phyloP scores from a whole-genome alignment of 1,284 basidiomycete genomes.

The Leccinum griseonigrum region DNA sequence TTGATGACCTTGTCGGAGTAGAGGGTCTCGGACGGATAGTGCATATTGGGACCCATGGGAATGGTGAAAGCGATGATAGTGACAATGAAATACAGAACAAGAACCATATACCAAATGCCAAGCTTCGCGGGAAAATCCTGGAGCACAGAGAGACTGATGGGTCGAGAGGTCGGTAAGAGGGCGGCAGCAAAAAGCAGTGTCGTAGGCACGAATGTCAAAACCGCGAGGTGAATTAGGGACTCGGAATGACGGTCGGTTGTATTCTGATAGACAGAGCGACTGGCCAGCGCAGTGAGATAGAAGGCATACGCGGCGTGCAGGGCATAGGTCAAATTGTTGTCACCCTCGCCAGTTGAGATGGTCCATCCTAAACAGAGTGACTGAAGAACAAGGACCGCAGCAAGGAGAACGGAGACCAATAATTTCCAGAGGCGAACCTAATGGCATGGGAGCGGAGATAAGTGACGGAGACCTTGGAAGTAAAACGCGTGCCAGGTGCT shows the following conservation, averaged over 20 bases:
- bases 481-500: slow-evolving; percentile 26
- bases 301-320: slow-evolving; percentile 59
- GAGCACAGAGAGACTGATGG: slow-evolving; percentile 12
- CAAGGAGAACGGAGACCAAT: slow-evolving; percentile 44
- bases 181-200: slow-evolving; percentile 46
- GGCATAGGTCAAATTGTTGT: slow-evolving; percentile 38
- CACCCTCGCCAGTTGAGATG: slow-evolving; percentile 36
- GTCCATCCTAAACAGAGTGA: slow-evolving; percentile 54
- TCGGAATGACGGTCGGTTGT: slow-evolving; percentile 52
- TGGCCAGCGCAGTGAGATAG: slow-evolving; percentile 56
- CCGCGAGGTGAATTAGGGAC: slow-evolving; percentile 65
- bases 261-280: slow-evolving; percentile 52
- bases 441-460: slow-evolving; percentile 9
- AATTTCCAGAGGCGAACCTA: slow-evolving; percentile 63
- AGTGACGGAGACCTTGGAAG: neutral
- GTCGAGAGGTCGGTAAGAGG: slow-evolving; percentile 49
- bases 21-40: slow-evolving; percentile 68
- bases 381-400: slow-evolving; percentile 48
- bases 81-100: slow-evolving; percentile 26
- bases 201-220: slow-evolving; percentile 54
- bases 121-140: slow-evolving; percentile 12
- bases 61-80: slow-evolving; percentile 53
- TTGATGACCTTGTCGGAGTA: slow-evolving; percentile 71
- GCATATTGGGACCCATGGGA: slow-evolving; percentile 69
- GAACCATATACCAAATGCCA: slow-evolving; percentile 26